Conservation (phyloP, 768 basidiomycete species). For the Paxillus involutus region DNA sequence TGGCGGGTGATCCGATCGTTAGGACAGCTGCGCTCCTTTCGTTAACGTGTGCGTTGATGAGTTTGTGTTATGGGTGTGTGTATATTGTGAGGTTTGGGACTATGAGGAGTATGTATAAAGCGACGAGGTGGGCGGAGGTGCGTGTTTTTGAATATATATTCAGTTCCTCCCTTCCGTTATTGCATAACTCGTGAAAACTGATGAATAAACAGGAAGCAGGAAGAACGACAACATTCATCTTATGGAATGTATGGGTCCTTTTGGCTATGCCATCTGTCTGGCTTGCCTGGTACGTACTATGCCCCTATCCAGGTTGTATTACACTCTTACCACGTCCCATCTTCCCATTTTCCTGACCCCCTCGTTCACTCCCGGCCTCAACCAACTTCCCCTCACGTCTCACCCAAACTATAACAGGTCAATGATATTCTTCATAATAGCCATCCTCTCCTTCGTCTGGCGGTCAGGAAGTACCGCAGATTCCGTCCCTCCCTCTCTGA, state of each 20-base stretch:
- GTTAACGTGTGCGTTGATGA: slow-evolving; percentile 65
- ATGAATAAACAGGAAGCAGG: slow-evolving; percentile 52
- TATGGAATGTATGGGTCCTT: slow-evolving; percentile 72
- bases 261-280: slow-evolving; percentile 68
- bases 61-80: slow-evolving; percentile 69
- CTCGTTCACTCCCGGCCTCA: neutral
- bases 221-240: slow-evolving; percentile 42
- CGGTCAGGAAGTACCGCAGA: slow-evolving; percentile 53
- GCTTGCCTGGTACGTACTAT: slow-evolving; percentile 57
- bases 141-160: neutral
- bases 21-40: slow-evolving; percentile 65
- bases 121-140: slow-evolving; percentile 73
- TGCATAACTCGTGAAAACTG: neutral
- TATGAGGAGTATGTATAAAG: slow-evolving; percentile 72
- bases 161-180: neutral
- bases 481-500: slow-evolving; percentile 32
- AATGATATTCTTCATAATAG: slow-evolving; percentile 61
- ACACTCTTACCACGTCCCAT: neutral
- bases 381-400: neutral
- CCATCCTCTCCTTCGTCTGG: slow-evolving; percentile 71
- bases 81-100: slow-evolving; percentile 71
- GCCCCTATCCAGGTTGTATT: neutral
- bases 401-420: slow-evolving; percentile 41
- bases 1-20: slow-evolving; percentile 58
- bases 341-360: neutral